A percentile compares a stretch with the other conserved stretches of the same genome.
These are phyloP conservation scores for Kalaharituber pfeilii DNA, from an alignment of 2,329 filamentous ascomycete genomes.

Conservation along the genomic window DNA sequence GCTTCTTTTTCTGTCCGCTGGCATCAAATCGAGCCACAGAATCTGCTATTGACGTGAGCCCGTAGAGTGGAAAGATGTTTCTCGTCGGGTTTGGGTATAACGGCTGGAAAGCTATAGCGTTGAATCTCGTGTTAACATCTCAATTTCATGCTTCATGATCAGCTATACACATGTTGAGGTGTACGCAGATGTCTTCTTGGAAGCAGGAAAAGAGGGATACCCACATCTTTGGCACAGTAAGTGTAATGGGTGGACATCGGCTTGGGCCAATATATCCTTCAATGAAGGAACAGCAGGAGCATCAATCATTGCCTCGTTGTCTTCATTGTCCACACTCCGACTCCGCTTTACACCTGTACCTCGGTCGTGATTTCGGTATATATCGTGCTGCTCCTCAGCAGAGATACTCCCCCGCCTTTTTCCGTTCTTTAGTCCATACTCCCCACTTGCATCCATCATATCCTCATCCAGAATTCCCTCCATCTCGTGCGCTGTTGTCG, in stretches of 20 bases:
- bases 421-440: neutral
- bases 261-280: conserved; percentile 14
- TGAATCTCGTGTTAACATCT: conserved; percentile 20
- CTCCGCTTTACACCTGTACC: neutral
- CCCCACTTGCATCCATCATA: neutral
- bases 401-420: neutral
- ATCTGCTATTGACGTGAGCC: conserved; percentile 31
- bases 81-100: conserved; percentile 33
- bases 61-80: conserved; percentile 35
- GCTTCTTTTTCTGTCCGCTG: conserved; percentile 37
- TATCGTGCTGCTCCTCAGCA: neutral
- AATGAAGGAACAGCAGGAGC: neutral
- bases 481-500: conserved; percentile 22
- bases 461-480: conserved; percentile 19
- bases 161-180: neutral
- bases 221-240: conserved; percentile 25
- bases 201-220: conserved; percentile 23
- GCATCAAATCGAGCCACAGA: conserved; percentile 34
- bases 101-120: conserved; percentile 23
- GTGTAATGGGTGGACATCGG: conserved; percentile 18
- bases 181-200: neutral
- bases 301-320: neutral
- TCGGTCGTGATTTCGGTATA: neutral
- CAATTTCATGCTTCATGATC: conserved; percentile 21
- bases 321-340: neutral